A percentile compares a stretch with the other conserved stretches of the same genome.
Conservation (phyloP, 2,329 filamentous ascomycete genomes). For the Trichothecium sympodiale region DNA sequence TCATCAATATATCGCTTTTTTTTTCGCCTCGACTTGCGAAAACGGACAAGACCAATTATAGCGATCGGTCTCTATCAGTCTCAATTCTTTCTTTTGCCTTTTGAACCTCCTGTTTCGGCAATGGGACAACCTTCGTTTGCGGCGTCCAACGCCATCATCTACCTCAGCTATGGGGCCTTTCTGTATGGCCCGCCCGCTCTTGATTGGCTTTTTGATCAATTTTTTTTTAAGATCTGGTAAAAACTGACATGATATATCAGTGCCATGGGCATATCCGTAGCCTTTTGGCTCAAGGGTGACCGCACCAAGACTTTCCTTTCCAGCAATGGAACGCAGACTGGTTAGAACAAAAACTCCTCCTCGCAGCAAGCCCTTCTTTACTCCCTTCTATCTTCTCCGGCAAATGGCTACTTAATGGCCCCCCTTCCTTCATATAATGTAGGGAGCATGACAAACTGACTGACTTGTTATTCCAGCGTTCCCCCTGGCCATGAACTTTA, state of each 20-base stretch:
- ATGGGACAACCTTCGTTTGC: constrained; percentile 68
- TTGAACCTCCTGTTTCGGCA: constrained; percentile 7
- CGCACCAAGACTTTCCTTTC: constrained; percentile 61
- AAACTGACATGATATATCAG: constrained; percentile 25
- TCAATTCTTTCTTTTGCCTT: not conserved
- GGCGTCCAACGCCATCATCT: constrained; percentile 77
- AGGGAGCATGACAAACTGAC: not conserved
- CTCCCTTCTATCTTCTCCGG: not conserved
- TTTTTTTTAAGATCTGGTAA: too few relatives aligned
- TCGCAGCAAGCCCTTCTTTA: not conserved
- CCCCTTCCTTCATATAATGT: not conserved
- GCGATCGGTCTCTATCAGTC: not conserved
- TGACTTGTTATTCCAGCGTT: constrained; percentile 44
- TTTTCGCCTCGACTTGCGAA: too few relatives aligned
- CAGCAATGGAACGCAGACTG: constrained; percentile 73
- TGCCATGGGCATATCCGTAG: constrained; percentile 48
- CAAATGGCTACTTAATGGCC: not conserved
- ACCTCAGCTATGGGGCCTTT: constrained; percentile 67
- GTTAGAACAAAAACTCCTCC: constrained; percentile 36
- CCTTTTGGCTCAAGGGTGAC: constrained; percentile 50
- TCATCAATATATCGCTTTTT: too few relatives aligned
- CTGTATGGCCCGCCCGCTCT: constrained; percentile 41
- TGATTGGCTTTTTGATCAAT: constrained; percentile 1
- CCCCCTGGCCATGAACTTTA: constrained; percentile 78
- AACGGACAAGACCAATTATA: too few relatives aligned